Conservation (phyloP, 768 basidiomycete genomes). For the Pulveroboletus sp. region DNA sequence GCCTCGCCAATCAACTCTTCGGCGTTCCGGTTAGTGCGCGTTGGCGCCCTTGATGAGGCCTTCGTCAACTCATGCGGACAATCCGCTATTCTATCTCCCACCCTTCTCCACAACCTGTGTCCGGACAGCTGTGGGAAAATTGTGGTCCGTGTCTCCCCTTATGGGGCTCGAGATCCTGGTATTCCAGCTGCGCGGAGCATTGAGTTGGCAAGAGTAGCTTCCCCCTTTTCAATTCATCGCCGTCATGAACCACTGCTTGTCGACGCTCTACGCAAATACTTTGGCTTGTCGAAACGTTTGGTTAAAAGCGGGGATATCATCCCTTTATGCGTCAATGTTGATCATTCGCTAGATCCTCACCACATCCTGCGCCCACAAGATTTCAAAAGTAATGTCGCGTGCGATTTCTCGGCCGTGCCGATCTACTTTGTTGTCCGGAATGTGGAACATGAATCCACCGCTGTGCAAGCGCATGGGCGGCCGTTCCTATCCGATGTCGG, state of each 20-base stretch:
- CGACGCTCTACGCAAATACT: conserved; percentile 59
- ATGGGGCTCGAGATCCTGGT: conserved; percentile 54
- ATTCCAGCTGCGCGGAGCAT: conserved; percentile 69
- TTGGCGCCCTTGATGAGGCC: conserved; percentile 50
- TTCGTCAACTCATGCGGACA: conserved; percentile 36
- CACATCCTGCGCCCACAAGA: conserved; percentile 1
- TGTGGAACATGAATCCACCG: conserved; percentile 61
- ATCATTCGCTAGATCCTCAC: conserved; percentile 31
- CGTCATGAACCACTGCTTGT: conserved; percentile 62
- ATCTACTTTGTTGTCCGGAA: conserved; percentile 81
- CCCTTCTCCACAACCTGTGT: conserved; percentile 54
- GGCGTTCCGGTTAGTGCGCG: conserved; percentile 51
- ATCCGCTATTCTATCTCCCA: conserved; percentile 38
- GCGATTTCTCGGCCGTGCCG: conserved; percentile 37
- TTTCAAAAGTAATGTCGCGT: background rate
- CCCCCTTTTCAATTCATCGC: conserved; percentile 65
- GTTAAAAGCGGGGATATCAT: conserved; percentile 77
- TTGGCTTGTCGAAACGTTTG: conserved; percentile 51
- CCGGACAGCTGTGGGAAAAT: conserved; percentile 29
- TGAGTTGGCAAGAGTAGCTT: conserved; percentile 79
- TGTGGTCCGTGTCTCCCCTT: conserved; percentile 52
- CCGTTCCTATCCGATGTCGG: conserved; percentile 73
- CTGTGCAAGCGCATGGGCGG: conserved; percentile 39
- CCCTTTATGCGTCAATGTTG: conserved; percentile 58
- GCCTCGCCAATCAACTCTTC: conserved; percentile 36